Conservation (phyloP, 768 basidiomycete genomes). For the Pisolithus marmoratus region DNA sequence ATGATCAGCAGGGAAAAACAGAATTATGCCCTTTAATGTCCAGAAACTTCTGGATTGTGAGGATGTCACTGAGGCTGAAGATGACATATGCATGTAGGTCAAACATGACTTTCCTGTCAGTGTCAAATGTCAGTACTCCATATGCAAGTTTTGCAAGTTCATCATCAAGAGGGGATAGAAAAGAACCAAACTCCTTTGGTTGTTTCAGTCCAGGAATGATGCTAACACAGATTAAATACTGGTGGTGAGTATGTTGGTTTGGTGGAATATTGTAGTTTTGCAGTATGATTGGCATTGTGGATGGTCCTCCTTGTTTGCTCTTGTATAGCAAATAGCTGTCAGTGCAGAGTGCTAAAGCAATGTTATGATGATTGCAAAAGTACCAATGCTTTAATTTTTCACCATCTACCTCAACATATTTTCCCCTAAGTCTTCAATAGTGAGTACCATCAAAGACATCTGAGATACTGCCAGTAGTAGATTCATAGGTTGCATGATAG, state of each 20-base stretch:
- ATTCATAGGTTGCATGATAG: no score
- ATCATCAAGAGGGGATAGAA: constrained; percentile 30
- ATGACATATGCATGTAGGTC: constrained; percentile 29
- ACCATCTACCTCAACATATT: no score
- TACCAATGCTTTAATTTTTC: no score
- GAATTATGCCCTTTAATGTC: constrained; percentile 35
- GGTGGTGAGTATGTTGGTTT: constrained; percentile 28
- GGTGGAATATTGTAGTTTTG: constrained; percentile 42
- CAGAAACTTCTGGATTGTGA: constrained; percentile 27
- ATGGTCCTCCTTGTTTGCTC: constrained; percentile 18
- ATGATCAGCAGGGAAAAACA: constrained; percentile 28
- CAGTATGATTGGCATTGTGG: constrained; percentile 37
- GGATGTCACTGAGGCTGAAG: constrained; percentile 30
- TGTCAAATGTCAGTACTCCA: constrained; percentile 36
- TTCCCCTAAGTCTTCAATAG: no score
- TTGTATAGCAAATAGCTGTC: constrained; percentile 41
- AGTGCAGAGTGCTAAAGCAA: constrained; percentile 37
- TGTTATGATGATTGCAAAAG: constrained; percentile 34
- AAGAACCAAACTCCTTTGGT: constrained; percentile 36
- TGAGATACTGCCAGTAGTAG: no score
- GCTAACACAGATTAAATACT: constrained; percentile 34
- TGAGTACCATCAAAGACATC: no score
- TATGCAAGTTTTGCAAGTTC: constrained; percentile 30
- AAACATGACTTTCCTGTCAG: constrained; percentile 17
- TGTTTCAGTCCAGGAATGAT: constrained; percentile 43